Conservation (phyloP, 352 stramenopile genomes). For the Pythium scleroteichum region DNA sequence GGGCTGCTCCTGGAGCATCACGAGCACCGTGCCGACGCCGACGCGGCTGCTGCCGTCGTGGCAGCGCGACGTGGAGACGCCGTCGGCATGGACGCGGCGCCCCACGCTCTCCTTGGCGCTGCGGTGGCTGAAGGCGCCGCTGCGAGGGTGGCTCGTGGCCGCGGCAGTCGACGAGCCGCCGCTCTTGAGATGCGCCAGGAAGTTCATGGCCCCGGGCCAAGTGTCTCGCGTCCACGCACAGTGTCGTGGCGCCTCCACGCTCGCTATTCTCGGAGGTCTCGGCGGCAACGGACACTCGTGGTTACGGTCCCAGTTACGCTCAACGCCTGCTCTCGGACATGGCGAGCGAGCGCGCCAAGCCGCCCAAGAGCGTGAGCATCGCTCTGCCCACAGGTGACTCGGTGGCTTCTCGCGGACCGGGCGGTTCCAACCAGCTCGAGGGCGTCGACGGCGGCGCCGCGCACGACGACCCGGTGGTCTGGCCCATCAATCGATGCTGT, state of each 20-base stretch:
- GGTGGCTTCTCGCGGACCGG: background rate
- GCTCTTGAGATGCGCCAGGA: constrained; percentile 19
- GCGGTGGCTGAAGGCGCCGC: constrained; percentile 23
- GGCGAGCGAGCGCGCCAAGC: no score
- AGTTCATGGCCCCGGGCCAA: constrained; percentile 25
- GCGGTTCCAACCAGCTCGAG: constrained; percentile 2
- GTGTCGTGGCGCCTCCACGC: no score
- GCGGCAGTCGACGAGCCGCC: background rate
- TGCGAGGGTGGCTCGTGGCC: background rate
- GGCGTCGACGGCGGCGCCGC: background rate
- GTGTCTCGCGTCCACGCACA: background rate
- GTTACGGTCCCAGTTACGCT: background rate
- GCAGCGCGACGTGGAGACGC: background rate
- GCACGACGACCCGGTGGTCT: constrained; percentile 26
- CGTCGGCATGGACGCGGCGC: constrained; percentile 24
- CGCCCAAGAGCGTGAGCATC: constrained; percentile 21
- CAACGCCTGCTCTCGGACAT: no score
- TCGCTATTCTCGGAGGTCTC: no score
- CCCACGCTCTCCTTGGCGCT: constrained; percentile 23
- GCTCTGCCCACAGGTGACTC: constrained; percentile 9
- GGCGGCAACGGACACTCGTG: no score
- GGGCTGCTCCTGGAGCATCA: constrained; percentile 14
- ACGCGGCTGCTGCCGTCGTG: constrained; percentile 2
- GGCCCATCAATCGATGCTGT: constrained; percentile 68
- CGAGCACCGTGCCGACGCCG: constrained; percentile 19